Evolutionary conservation across 495 filamentous ascomycete genomes (phyloP).

Genomic region (Hypoxylon lienhwacheense): DNA sequence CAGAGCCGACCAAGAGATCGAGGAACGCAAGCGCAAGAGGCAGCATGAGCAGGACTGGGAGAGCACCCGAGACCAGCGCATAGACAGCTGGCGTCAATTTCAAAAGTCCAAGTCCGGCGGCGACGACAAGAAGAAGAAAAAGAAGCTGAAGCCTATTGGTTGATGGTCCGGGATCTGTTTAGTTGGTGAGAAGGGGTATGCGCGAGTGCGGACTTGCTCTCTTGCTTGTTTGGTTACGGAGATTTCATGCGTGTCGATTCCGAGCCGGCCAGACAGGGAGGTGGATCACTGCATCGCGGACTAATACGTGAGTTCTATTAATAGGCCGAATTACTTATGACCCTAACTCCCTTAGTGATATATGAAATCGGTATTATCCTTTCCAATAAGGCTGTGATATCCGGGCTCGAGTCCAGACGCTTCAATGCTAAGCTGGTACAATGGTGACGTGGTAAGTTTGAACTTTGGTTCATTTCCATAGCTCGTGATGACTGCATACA

Average conservation of each 20-base stretch:
- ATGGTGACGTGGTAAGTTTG: slow-evolving; percentile 21
- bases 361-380: slow-evolving; percentile 19
- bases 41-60: slow-evolving; percentile 95
- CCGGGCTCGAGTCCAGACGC: background rate
- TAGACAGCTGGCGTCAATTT: slow-evolving; percentile 92
- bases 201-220: background rate
- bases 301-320: slow-evolving; percentile 41
- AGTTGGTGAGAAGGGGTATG: background rate
- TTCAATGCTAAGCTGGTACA: background rate
- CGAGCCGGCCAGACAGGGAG: background rate
- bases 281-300: slow-evolving; percentile 6
- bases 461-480: slow-evolving; percentile 2
- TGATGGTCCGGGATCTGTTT: slow-evolving; percentile 29
- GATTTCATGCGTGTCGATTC: slow-evolving; percentile 9
- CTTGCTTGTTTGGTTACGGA: background rate
- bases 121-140: slow-evolving; percentile 85
- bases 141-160: slow-evolving; percentile 70
- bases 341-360: slow-evolving; percentile 42
- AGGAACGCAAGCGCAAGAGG: slow-evolving; percentile 85
- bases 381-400: slow-evolving; percentile 1
- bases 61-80: slow-evolving; percentile 83
- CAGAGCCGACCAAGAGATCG: slow-evolving; percentile 83
- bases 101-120: slow-evolving; percentile 65
- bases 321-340: slow-evolving; percentile 39
- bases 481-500: slow-evolving; percentile 24